These are phyloP conservation scores for Biscogniauxia sp. DNA, from an alignment of 2,329 filamentous ascomycete genomes.

Conservation along the genomic window DNA sequence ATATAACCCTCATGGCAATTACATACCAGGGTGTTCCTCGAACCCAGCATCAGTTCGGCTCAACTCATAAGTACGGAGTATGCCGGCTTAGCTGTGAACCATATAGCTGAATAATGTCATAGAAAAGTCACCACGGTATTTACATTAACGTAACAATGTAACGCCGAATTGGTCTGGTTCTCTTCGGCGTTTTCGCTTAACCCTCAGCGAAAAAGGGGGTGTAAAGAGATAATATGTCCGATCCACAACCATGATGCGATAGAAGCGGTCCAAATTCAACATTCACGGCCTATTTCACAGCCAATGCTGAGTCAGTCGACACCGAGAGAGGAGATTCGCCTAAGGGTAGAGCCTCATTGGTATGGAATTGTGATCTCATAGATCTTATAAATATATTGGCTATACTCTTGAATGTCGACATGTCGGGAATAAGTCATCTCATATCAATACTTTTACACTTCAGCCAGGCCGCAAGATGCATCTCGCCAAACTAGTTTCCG, in stretches of 20 bases:
- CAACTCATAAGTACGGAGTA: neutral
- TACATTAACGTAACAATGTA: neutral
- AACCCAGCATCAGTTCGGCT: neutral
- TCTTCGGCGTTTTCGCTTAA: neutral
- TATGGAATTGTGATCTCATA: neutral
- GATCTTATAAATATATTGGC: neutral
- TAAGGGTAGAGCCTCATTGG: neutral
- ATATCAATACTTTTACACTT: neutral
- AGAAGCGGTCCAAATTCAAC: neutral
- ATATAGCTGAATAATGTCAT: neutral
- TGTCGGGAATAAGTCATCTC: neutral
- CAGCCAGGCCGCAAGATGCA: conserved; percentile 1
- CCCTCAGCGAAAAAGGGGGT: neutral
- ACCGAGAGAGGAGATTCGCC: neutral
- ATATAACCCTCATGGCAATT: neutral
- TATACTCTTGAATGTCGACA: neutral
- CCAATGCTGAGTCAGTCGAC: neutral
- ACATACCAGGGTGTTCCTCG: neutral
- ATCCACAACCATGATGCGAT: neutral
- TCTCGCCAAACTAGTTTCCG: conserved; percentile 3
- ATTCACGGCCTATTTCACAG: no score
- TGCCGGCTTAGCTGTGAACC: neutral
- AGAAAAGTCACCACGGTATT: neutral
- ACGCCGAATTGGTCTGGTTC: neutral
- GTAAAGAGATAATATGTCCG: neutral